Conservation (phyloP, 345 rosid species). For the Corchorus olitorius region DNA sequence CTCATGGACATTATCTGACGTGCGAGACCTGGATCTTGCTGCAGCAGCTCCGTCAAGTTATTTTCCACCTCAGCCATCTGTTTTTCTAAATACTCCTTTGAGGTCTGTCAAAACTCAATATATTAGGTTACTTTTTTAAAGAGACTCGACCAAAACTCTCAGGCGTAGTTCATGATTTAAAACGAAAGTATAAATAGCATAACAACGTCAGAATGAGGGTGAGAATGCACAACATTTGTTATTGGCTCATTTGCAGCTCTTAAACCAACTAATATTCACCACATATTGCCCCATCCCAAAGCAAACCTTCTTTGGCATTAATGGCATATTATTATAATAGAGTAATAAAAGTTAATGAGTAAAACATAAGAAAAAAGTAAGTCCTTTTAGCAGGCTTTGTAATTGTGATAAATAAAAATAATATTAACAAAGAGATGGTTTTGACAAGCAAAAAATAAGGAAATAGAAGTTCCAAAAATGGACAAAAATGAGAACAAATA, state of each 20-base stretch:
- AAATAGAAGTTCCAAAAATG: neutral
- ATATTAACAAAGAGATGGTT: neutral
- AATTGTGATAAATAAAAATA: neutral
- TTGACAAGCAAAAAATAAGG: neutral
- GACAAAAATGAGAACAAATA: neutral
- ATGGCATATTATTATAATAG: neutral
- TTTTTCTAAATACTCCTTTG: conserved; percentile 91
- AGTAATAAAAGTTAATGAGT: neutral
- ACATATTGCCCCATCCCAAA: neutral
- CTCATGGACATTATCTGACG: conserved; percentile 86
- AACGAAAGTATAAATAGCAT: too few relatives aligned
- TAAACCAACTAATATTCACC: conserved; percentile 3
- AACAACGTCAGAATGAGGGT: too few relatives aligned
- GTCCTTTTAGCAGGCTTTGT: neutral
- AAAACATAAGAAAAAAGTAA: neutral
- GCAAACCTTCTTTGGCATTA: neutral
- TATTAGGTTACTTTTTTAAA: neutral
- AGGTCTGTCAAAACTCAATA: conserved; percentile 47
- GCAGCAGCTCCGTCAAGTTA: conserved; percentile 87
- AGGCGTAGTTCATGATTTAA: neutral
- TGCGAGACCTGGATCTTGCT: conserved; percentile 91
- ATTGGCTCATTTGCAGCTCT: neutral
- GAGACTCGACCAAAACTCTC: neutral
- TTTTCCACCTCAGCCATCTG: conserved; percentile 81
- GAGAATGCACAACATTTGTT: too few relatives aligned